Conservation (phyloP, 1,139 yeast species). For the Scheffersomyces parashehatae region DNA sequence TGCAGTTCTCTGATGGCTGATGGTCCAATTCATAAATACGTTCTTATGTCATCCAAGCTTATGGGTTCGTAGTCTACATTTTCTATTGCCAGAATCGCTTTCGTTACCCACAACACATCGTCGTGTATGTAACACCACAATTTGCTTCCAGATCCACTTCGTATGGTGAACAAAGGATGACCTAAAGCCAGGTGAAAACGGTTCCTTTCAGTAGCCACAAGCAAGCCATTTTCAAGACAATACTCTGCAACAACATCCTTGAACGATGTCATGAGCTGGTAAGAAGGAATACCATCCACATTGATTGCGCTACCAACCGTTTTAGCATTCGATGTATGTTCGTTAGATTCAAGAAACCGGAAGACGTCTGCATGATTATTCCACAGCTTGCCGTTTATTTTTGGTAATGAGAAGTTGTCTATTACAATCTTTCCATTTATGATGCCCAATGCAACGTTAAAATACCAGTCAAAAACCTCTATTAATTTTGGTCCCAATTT, state of each 20-base stretch:
- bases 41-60: slow-evolving; percentile 18
- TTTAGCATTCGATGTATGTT: not conserved
- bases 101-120: slow-evolving; percentile 34
- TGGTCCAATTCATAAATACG: not conserved
- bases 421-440: slow-evolving; percentile 4
- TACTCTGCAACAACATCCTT: slow-evolving; percentile 37
- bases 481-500: not conserved
- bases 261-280: slow-evolving; percentile 32
- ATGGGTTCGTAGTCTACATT: slow-evolving; percentile 22
- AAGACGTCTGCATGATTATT: too few species aligned
- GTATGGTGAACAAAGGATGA: slow-evolving; percentile 22
- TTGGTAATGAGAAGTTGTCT: slow-evolving; percentile 14
- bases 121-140: slow-evolving; percentile 28
- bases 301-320: not conserved
- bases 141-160: slow-evolving; percentile 6
- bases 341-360: slow-evolving; percentile 8
- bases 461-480: slow-evolving; percentile 26
- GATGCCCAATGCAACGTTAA: slow-evolving; percentile 17
- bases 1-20: too few species aligned
- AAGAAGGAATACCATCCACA: slow-evolving; percentile 33
- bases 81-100: not conserved
- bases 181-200: slow-evolving; percentile 23
- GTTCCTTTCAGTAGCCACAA: slow-evolving; percentile 18
- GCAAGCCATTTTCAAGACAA: slow-evolving; percentile 29
- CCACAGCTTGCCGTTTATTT: slow-evolving; percentile 11